Base-by-base conservation (phyloP, 139 green algal genomes). In the Axilococcus clingmanii region DNA sequence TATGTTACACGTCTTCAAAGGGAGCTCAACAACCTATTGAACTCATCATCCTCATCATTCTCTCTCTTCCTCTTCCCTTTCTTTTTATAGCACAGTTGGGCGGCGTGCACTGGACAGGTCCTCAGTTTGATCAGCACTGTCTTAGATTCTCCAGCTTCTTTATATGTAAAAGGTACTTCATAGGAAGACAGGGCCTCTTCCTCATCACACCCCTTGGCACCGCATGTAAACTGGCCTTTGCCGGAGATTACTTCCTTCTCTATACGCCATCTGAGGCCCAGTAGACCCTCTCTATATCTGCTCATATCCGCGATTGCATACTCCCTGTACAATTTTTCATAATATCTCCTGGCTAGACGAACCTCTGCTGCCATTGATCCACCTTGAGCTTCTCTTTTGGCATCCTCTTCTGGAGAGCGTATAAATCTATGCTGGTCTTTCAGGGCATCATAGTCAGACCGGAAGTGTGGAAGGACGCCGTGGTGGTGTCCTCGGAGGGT, bases 171-270 rank as follows among this genome's bases (percentile, higher is more conserved):
- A 43, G 52, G 43, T 28, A 93, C 78, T 68, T 96, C 88, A 45
- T 84, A 96, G 54, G 68, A 89, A 40, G 46, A 56, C 28, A 95
- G 68, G 8, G 69, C 74, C 1, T 51, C 54, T 19, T 44, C 45
- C 27, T 79, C 65, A 17, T 72, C 51, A 67, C 84, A 94, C 34
- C 66, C 61, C 46, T 64, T 46, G 22, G 72, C 82, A 1, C 84
- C 87, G 55, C 87, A 95, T 8, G 40, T 47, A 51, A 96, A 94
- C 63, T 96, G 88, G 3, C 88, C 88, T 53, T 85, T 89, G 31
- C 88, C 88, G 2, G 58, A 38, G 0, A 89, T 50, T 8, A 96
- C 82, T 61, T 96, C 88, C 19, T 54, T 51, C 51, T 89, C 53
- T 3, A 72, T 93, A 25, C 88, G 71, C 88, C 88, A 96, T n/a